Conservation (phyloP, 2,329 filamentous ascomycete species). For the Elsinoe fawcettii region DNA sequence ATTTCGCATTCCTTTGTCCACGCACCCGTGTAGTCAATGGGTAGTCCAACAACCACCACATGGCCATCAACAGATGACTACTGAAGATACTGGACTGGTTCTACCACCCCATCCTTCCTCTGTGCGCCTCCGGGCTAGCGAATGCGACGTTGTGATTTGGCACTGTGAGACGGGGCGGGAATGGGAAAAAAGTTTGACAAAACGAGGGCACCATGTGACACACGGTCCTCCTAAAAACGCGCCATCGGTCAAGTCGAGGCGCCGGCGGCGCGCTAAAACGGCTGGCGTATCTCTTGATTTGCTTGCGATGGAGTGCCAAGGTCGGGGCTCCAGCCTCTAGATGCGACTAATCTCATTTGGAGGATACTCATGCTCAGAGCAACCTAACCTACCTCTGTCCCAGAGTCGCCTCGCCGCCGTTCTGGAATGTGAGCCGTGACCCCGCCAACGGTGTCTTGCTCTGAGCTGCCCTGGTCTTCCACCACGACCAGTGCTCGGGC, state of each 20-base stretch:
- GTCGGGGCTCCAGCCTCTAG: conserved; percentile 13
- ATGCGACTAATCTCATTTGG: conserved; percentile 9
- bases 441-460: conserved; percentile 12
- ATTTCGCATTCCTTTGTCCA: background rate
- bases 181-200: conserved; percentile 11
- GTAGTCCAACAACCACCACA: background rate
- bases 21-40: background rate
- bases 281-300: conserved; percentile 6
- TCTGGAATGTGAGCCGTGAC: conserved; percentile 16
- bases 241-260: conserved; percentile 9
- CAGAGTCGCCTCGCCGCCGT: conserved; percentile 15
- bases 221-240: conserved; percentile 13
- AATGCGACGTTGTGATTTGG: conserved; percentile 14
- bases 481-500: background rate
- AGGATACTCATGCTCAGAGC: background rate
- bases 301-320: conserved; percentile 6
- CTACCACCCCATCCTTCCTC: background rate
- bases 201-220: conserved; percentile 15
- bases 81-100: background rate
- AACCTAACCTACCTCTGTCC: background rate
- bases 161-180: conserved; percentile 6
- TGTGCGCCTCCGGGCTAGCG: conserved; percentile 7
- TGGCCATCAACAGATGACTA: background rate
- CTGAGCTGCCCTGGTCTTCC: background rate
- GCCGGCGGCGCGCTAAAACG: conserved; percentile 3